Evolutionary conservation across 2,329 filamentous ascomycete species (phyloP), one percentile per base, ranked within the genome.

Genomic region (Rhynchosporium agropyri): DNA sequence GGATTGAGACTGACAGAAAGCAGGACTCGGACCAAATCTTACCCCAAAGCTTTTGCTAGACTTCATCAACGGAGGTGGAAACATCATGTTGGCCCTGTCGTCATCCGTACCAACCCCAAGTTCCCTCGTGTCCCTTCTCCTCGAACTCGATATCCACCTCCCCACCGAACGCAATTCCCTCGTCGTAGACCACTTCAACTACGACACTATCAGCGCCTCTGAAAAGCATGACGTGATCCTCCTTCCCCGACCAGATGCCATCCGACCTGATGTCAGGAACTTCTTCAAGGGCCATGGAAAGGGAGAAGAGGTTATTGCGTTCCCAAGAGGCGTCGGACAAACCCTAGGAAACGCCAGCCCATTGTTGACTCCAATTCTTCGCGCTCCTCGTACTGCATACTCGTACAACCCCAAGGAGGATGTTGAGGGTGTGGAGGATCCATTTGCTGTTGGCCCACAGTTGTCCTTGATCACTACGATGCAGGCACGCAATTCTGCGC

Each of bases 131-230:
- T 89, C 89, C 48, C 83, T 96, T 62, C 89, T 98, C 58, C 81
- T 90, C 72, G 92, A 98, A 78, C 83, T 97, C 76, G 94, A 97
- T 74, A 90, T 99, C 73, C 82, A 88, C 69, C 85, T 97, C n/a
- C 91, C 95, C 45, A 79, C 86, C 42, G 94, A 97, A 77, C 91
- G 93, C 73, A 91, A 89, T 61, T 88, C 91, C 62, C 81, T 94
- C 63, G 89, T 97, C 5, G 89, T 98, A 65, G 95, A 98, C 78
- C 95, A 99, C 81, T 97, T 98, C 86, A 90, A 91, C 80, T 95
- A 95, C 79, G 94, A 98, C 74, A 82, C 84, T 62, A 70, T 84
- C 38, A 91, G 89, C 46, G 89, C 94, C 4, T 74, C 87, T 56
- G 92, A 97, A 68, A 85, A 87, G 74, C 95, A 99, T 78, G 92